Evolutionary conservation across 2,329 filamentous ascomycete genomes (phyloP).

Genomic region (Dothistroma pini): DNA sequence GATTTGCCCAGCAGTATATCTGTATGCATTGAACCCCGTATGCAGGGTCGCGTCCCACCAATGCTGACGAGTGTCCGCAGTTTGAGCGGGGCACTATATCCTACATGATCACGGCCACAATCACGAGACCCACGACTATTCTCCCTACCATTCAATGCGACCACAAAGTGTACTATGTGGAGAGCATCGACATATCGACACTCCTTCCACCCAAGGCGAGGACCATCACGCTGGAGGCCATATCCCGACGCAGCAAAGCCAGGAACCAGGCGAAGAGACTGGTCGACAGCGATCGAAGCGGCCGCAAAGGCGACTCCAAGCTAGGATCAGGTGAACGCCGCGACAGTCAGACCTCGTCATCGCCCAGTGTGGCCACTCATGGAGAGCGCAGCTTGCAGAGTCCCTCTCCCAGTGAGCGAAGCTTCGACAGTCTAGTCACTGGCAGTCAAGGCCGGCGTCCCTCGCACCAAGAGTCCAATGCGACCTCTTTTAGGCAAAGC

Average conservation of each 20-base stretch:
- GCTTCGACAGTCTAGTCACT: slow-evolving; percentile 36
- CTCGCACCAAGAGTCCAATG: slow-evolving; percentile 42
- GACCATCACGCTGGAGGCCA: slow-evolving; percentile 81
- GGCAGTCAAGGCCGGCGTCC: slow-evolving; percentile 20
- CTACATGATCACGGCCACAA: slow-evolving; percentile 83
- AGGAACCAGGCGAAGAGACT: slow-evolving; percentile 49
- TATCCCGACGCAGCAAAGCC: slow-evolving; percentile 63
- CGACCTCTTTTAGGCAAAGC: slow-evolving; percentile 41
- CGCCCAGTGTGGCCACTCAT: slow-evolving; percentile 29
- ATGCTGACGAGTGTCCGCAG: slow-evolving; percentile 47
- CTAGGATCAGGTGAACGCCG: slow-evolving; percentile 25
- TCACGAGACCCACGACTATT: slow-evolving; percentile 86
- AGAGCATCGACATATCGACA: slow-evolving; percentile 78
- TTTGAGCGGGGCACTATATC: slow-evolving; percentile 93
- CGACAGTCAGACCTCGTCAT: slow-evolving; percentile 28
- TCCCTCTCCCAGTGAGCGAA: slow-evolving; percentile 47
- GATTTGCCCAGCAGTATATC: slow-evolving; percentile 88
- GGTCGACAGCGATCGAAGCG: slow-evolving; percentile 28
- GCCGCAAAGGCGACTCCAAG: slow-evolving; percentile 24
- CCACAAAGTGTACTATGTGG: slow-evolving; percentile 71
- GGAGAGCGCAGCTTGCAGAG: slow-evolving; percentile 37
- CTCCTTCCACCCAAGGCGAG: slow-evolving; percentile 71
- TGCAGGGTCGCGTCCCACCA: neutral
- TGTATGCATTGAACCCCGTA: slow-evolving; percentile 53
- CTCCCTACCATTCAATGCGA: slow-evolving; percentile 76